Conservation (phyloP, 257 asterid genomes). For the Avicennia marina region DNA sequence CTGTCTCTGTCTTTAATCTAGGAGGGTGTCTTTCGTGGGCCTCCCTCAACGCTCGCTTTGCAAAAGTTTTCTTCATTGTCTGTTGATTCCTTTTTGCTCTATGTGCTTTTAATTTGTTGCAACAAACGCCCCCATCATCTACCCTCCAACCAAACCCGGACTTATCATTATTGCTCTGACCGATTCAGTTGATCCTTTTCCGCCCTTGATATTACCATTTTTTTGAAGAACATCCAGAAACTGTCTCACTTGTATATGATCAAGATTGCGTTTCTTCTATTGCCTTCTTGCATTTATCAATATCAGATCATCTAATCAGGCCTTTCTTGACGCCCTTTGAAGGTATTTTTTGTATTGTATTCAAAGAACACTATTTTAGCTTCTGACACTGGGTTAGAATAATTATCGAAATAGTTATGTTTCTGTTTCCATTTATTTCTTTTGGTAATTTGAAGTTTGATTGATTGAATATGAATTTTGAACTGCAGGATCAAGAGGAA, state of each 20-base stretch:
- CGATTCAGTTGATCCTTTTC: slow-evolving; percentile 25
- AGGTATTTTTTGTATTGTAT: too few species aligned
- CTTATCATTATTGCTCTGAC: slow-evolving; percentile 28
- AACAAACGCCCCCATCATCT: slow-evolving; percentile 40
- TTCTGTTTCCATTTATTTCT: too few species aligned
- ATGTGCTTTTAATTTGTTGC: slow-evolving; percentile 40
- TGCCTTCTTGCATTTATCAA: too few species aligned
- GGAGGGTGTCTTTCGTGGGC: slow-evolving; percentile 37
- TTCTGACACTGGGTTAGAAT: too few species aligned
- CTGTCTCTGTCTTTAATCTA: slow-evolving; percentile 16
- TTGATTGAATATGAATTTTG: too few species aligned
- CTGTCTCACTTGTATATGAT: slow-evolving; percentile 11
- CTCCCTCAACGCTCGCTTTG: slow-evolving; percentile 22
- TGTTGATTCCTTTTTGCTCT: slow-evolving; percentile 28
- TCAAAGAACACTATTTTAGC: not conserved
- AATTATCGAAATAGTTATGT: too few species aligned
- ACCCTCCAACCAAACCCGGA: slow-evolving; percentile 43
- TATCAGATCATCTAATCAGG: slow-evolving; percentile 20
- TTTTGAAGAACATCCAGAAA: not conserved
- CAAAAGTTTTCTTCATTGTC: slow-evolving; percentile 26
- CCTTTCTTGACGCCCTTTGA: slow-evolving; percentile 21
- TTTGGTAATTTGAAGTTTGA: too few species aligned
- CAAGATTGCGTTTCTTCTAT: slow-evolving; percentile 13
- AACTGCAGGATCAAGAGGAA: too few species aligned
- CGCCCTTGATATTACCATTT: slow-evolving; percentile 16